phyloP scores from a whole-genome alignment of 2,329 filamentous ascomycete species.

The Ceratocystis smalleyi region DNA sequence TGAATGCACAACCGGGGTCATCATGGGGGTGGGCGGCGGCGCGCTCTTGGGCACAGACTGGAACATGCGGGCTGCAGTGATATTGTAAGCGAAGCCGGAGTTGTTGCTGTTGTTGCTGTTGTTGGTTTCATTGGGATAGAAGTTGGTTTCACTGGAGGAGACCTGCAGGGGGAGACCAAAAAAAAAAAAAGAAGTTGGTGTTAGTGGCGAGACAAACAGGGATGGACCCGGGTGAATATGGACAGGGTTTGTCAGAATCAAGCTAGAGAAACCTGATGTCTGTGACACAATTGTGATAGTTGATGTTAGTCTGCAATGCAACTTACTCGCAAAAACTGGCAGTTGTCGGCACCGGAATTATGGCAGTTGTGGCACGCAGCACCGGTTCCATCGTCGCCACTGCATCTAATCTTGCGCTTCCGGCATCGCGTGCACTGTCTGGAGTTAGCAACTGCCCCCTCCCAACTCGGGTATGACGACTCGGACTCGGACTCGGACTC shows the following conservation, averaged over 20 bases:
- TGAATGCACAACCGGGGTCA: not conserved
- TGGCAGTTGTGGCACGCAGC: slow-evolving; percentile 71
- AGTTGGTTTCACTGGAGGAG: slow-evolving; percentile 26
- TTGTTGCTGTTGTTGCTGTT: slow-evolving; percentile 15
- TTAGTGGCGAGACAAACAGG: slow-evolving; percentile 3
- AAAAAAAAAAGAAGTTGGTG: not conserved
- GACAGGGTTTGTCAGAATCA: not conserved
- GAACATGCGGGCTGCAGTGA: slow-evolving; percentile 25
- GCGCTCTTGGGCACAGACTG: slow-evolving; percentile 21
- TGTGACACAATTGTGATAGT: not conserved
- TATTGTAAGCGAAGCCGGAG: slow-evolving; percentile 25
- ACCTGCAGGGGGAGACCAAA: slow-evolving; percentile 22
- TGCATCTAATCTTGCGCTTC: slow-evolving; percentile 89
- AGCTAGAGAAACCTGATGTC: not conserved
- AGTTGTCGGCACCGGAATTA: slow-evolving; percentile 52
- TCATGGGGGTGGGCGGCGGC: slow-evolving; percentile 20
- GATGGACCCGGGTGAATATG: not conserved
- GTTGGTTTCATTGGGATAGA: slow-evolving; percentile 21
- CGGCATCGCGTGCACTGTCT: slow-evolving; percentile 71
- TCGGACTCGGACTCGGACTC: not conserved
- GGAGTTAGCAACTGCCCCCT: not conserved
- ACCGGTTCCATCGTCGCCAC: slow-evolving; percentile 65
- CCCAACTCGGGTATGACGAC: not conserved
- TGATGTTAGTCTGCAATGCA: not conserved
- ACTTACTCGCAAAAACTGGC: slow-evolving; percentile 65